These are phyloP conservation scores for Acacia acuminata DNA, from an alignment of 306 rosid species.

Conservation along the genomic window DNA sequence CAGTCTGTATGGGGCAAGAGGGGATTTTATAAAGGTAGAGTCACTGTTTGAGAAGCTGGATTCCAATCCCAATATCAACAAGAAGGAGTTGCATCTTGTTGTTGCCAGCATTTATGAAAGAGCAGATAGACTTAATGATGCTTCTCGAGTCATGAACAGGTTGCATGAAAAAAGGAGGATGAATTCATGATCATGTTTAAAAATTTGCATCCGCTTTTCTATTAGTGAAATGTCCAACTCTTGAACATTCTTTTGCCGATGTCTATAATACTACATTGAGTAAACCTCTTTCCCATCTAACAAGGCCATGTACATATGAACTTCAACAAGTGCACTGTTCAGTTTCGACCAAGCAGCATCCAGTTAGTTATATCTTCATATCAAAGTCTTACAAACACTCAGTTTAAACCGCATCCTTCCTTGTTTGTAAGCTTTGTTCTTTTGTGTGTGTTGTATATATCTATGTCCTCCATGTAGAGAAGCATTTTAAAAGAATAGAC, in stretches of 20 bases:
- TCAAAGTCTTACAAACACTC: background rate
- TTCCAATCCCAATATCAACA: slow-evolving; percentile 79
- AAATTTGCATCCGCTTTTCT: slow-evolving; percentile 25
- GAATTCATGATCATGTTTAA: slow-evolving; percentile 36
- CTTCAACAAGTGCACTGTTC: slow-evolving; percentile 1
- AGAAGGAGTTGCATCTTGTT: slow-evolving; percentile 81
- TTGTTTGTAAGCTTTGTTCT: background rate
- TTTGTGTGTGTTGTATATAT: background rate
- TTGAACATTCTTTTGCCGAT: slow-evolving; percentile 27
- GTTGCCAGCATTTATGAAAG: slow-evolving; percentile 80
- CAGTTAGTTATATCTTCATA: slow-evolving; percentile 8
- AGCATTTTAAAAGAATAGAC: background rate
- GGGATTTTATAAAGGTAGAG: slow-evolving; percentile 65
- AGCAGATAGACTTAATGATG: slow-evolving; percentile 71
- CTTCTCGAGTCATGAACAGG: slow-evolving; percentile 72
- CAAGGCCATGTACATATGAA: slow-evolving; percentile 24
- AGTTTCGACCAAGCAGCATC: background rate
- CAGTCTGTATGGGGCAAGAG: slow-evolving; percentile 71
- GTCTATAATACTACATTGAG: slow-evolving; percentile 1
- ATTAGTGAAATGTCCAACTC: slow-evolving; percentile 7
- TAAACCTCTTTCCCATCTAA: slow-evolving; percentile 23
- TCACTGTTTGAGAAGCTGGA: slow-evolving; percentile 65
- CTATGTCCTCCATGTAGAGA: background rate
- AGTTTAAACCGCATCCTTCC: background rate
- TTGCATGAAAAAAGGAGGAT: slow-evolving; percentile 44